A percentile compares a stretch with the other conserved stretches of the same genome.
phyloP scores from a whole-genome alignment of 306 rosid genomes.

The Ammopiptanthus mongolicus region DNA sequence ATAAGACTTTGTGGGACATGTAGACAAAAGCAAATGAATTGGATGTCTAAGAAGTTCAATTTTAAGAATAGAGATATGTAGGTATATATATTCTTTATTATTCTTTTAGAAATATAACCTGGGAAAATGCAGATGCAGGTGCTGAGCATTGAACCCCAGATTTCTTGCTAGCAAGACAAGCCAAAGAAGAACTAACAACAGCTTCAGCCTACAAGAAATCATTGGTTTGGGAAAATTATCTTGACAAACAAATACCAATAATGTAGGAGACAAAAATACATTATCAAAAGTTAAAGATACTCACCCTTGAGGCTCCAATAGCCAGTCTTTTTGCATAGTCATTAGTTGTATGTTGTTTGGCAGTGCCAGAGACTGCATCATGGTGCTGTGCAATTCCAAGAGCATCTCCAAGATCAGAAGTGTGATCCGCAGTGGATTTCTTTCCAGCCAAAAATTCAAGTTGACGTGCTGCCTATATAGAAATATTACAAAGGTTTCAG shows the following conservation, averaged over 20 bases:
- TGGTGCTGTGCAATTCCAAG: constrained; percentile 86
- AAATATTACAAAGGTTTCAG: not conserved
- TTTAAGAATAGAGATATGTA: not conserved
- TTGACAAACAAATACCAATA: not conserved
- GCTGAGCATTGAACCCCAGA: constrained; percentile 35
- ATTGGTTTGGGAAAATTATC: not conserved
- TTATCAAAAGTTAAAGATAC: not conserved
- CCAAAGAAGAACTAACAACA: constrained; percentile 62
- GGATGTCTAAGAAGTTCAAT: not conserved
- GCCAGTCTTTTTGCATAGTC: constrained; percentile 79
- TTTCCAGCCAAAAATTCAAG: constrained; percentile 61
- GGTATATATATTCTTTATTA: not conserved
- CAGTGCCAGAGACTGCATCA: constrained; percentile 87
- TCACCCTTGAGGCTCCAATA: constrained; percentile 67
- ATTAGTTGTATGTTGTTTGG: constrained; percentile 81
- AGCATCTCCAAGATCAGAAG: constrained; percentile 69
- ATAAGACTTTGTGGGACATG: not conserved
- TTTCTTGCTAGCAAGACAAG: constrained; percentile 48
- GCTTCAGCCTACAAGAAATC: constrained; percentile 60
- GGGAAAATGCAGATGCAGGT: constrained; percentile 37
- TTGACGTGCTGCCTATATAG: constrained; percentile 65
- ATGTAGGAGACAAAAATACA: not conserved
- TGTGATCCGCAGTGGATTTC: constrained; percentile 22
- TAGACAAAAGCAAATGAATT: not conserved
- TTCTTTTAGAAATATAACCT: constrained; percentile 39